These are phyloP conservation scores for Rubia peregrina DNA, from an alignment of 305 asterid species.

Conservation along the genomic window DNA sequence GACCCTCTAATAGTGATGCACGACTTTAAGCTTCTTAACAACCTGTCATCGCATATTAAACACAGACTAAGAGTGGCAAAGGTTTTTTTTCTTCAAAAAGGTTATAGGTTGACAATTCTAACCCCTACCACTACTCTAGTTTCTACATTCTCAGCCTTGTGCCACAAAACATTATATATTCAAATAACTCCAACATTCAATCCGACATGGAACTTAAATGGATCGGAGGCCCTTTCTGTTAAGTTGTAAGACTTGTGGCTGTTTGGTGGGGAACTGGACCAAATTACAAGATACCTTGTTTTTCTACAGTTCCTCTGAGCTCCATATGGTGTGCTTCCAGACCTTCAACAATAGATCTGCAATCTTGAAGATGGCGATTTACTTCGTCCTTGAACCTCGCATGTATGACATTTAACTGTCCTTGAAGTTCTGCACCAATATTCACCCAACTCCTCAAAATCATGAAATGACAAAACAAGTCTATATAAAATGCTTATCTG, in stretches of 20 bases:
- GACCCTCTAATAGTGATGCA: neutral
- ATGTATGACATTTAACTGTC: conserved; percentile 49
- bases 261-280: neutral
- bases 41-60: neutral
- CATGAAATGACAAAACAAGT: conserved; percentile 1
- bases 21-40: neutral
- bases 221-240: neutral
- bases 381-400: conserved; percentile 67
- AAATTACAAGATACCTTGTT: conserved; percentile 49
- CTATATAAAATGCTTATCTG: neutral
- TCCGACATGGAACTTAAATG: neutral
- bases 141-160: too few species aligned
- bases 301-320: conserved; percentile 58
- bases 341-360: conserved; percentile 51
- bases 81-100: too few species aligned
- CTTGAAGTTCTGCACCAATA: conserved; percentile 60
- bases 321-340: conserved; percentile 67
- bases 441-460: conserved; percentile 21
- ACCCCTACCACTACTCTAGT: neutral
- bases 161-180: neutral
- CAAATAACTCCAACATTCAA: neutral
- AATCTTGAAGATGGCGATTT: conserved; percentile 54
- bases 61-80: too few species aligned
- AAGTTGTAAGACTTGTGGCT: neutral
- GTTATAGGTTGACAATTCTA: neutral